Conservation (phyloP, 805 yeast genomes). For the Peterozyma xylosa region DNA sequence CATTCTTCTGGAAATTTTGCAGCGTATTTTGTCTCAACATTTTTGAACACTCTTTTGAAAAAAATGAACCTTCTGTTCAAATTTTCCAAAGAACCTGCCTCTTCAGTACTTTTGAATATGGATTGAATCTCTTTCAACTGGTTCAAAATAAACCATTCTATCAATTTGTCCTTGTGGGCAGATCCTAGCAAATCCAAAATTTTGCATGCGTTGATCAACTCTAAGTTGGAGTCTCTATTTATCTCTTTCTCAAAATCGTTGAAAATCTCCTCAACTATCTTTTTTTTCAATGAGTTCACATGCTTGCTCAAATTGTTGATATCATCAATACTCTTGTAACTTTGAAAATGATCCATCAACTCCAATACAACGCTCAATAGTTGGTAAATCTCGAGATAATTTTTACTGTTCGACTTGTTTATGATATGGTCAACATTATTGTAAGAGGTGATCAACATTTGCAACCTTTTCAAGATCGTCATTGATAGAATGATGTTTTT, state of each 20-base stretch:
- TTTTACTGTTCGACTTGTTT: conserved; percentile 20
- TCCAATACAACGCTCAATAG: conserved; percentile 67
- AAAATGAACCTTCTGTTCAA: conserved; percentile 74
- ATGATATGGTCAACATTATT: conserved; percentile 46
- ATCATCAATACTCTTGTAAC: conserved; percentile 78
- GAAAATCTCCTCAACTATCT: conserved; percentile 62
- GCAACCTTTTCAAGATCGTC: conserved; percentile 80
- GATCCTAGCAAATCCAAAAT: conserved; percentile 60
- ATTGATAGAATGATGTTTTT: conserved; percentile 76
- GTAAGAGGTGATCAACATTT: conserved; percentile 75
- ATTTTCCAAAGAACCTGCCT: conserved; percentile 92
- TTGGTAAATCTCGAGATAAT: conserved; percentile 48
- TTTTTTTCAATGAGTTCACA: conserved; percentile 51
- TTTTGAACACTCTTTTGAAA: conserved; percentile 61
- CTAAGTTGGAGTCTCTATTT: conserved; percentile 23
- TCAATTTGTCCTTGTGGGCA: conserved; percentile 49
- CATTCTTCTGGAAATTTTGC: conserved; percentile 62
- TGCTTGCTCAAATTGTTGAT: conserved; percentile 58
- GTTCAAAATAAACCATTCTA: conserved; percentile 65
- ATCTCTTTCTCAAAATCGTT: conserved; percentile 58
- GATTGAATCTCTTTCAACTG: conserved; percentile 66
- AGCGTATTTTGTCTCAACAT: conserved; percentile 44
- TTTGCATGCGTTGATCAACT: conserved; percentile 58
- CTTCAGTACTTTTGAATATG: conserved; percentile 75
- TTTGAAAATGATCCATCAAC: conserved; percentile 62